Percentiles rank a stretch among this genome's conserved stretches.
phyloP scores from a whole-genome alignment of 108 stramenopile genomes.

The Cylindrotheca fusiformis region DNA sequence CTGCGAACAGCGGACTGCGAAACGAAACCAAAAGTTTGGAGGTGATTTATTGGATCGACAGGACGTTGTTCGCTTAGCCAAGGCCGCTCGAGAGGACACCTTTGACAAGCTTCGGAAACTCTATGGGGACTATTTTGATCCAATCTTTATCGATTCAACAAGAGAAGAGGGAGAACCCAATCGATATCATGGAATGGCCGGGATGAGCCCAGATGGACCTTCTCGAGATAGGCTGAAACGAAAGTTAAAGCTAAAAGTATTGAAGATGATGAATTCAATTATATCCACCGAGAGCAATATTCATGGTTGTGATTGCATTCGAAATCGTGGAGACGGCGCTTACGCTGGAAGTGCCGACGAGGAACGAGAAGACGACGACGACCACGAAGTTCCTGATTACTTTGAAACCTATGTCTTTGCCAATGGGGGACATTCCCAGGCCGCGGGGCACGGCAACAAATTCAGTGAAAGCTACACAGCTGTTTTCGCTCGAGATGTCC shows the following conservation, averaged over 20 bases:
- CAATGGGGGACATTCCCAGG: slow-evolving; percentile 72
- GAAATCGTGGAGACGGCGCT: neutral
- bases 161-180: neutral
- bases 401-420: slow-evolving; percentile 43
- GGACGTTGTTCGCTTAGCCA: slow-evolving; percentile 8
- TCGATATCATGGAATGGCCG: neutral
- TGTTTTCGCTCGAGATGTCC: slow-evolving; percentile 44
- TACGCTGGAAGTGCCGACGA: neutral
- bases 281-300: slow-evolving; percentile 2
- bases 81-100: slow-evolving; percentile 13
- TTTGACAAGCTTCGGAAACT: slow-evolving; percentile 15
- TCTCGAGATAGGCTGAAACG: slow-evolving; percentile 30
- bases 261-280: slow-evolving; percentile 9
- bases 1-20: neutral
- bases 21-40: slow-evolving; percentile 4
- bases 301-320: neutral
- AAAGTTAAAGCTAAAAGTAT: slow-evolving; percentile 41
- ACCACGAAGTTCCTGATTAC: slow-evolving; percentile 1
- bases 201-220: slow-evolving; percentile 1
- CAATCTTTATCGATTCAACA: slow-evolving; percentile 16
- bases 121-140: slow-evolving; percentile 42
- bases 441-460: slow-evolving; percentile 80
- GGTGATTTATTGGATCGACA: slow-evolving; percentile 21
- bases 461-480: slow-evolving; percentile 70
- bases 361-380: too few species aligned